A percentile compares a stretch with the other conserved stretches of the same genome.
These are phyloP conservation scores for Solanum tacnaense DNA, from an alignment of 257 asterid genomes.

Conservation along the genomic window DNA sequence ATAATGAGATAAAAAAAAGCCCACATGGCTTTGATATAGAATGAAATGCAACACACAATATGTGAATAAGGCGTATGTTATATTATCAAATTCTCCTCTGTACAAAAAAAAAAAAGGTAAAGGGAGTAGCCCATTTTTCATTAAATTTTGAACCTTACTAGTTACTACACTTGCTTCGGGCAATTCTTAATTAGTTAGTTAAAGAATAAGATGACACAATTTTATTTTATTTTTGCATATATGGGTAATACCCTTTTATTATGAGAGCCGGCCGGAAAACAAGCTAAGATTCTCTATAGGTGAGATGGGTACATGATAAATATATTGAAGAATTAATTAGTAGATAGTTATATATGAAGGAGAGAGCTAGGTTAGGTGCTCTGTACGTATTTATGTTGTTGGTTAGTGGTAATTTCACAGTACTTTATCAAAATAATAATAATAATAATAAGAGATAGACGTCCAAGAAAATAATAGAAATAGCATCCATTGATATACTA, in stretches of 20 bases:
- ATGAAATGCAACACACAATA: background rate
- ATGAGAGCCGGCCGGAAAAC: background rate
- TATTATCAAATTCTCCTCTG: no score
- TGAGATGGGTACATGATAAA: background rate
- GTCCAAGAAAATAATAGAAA: background rate
- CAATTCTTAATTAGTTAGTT: background rate
- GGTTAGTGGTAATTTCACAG: background rate
- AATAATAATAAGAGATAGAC: no score
- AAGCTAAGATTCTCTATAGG: background rate
- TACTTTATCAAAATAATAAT: no score
- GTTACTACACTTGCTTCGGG: background rate
- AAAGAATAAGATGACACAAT: background rate
- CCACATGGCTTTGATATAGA: background rate
- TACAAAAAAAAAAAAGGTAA: no score
- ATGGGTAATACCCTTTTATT: background rate
- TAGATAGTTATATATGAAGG: no score
- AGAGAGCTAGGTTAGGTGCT: no score
- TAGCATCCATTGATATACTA: background rate
- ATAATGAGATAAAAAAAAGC: background rate
- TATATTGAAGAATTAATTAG: background rate
- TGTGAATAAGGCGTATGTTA: background rate
- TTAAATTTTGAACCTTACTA: background rate
- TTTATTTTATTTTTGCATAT: background rate
- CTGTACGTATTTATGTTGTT: background rate
- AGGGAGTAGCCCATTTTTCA: no score